phyloP scores from a whole-genome alignment of 305 asterid species.

The Fraxinus sp. region DNA sequence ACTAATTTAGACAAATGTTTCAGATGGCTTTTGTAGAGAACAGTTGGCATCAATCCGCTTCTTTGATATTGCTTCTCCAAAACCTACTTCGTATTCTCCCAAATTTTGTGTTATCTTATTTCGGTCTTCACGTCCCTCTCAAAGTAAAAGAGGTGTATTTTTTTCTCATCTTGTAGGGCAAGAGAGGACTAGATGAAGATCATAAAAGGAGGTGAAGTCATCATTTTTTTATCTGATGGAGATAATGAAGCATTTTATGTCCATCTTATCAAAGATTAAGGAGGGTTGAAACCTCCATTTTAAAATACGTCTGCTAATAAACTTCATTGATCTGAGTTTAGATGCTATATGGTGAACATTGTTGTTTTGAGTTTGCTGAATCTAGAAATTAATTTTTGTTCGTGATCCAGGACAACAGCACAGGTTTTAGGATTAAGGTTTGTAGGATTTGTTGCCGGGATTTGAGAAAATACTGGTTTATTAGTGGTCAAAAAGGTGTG shows the following conservation, averaged over 20 bases:
- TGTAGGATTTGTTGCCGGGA: background rate
- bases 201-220: slow-evolving; percentile 55
- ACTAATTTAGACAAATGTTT: background rate
- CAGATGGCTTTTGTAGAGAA: slow-evolving; percentile 3
- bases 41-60: background rate
- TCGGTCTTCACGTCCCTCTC: slow-evolving; percentile 31
- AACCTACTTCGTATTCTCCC: slow-evolving; percentile 6
- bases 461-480: background rate
- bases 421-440: slow-evolving; percentile 6
- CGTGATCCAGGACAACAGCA: background rate
- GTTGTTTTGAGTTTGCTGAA: background rate
- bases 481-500: background rate
- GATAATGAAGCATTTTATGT: slow-evolving; percentile 24
- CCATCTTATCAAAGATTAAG: slow-evolving; percentile 16
- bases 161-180: slow-evolving; percentile 65
- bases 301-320: background rate
- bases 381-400: background rate
- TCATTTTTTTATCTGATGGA: slow-evolving; percentile 32
- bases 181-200: slow-evolving; percentile 84
- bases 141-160: slow-evolving; percentile 49
- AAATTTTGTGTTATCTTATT: slow-evolving; percentile 13
- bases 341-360: background rate
- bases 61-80: background rate
- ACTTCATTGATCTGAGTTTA: background rate
- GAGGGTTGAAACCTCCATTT: slow-evolving; percentile 13